Base-by-base conservation (phyloP, 495 filamentous ascomycete genomes). In the Trichoderma gamsii region DNA sequence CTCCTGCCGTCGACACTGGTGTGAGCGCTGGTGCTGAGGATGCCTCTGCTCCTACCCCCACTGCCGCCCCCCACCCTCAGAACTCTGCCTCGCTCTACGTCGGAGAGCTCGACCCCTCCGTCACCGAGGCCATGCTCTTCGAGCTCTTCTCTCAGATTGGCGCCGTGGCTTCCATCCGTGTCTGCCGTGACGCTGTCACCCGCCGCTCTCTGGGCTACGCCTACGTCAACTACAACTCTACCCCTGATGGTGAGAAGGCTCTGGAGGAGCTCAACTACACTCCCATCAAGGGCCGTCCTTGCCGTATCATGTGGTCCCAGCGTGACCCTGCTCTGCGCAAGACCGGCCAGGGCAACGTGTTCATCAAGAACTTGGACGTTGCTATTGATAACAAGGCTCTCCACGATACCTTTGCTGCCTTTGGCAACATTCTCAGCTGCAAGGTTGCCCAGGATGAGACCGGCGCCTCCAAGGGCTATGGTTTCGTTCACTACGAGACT, bases 301-400 rank as follows among this genome's bases (percentile, higher is more conserved):
- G 96, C 89, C 95, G 95, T 79, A 99, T 99, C 86, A 99, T 99
- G 95, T 99, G 95, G 95, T 98, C 96, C 69, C 95, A 99, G 86
- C 95, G 95, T 81, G 95, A 99, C 81, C 95, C 95, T 71, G 95
- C 94, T 77, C 86, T 98, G 75, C 95, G 95, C 82, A 99, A 99
- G 89, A 99, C 93, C 73, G 95, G 95, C 72, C 93, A 97, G 81
- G 95, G 95, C 77, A 99, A 99, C 77, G 93, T 99, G 73, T 99
- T 99, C 86, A 99, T 99, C 88, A 99, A 99, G 88, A 99, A 99
- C 83, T 83, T 99, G 70, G 95, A 99, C 78, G 88, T 86, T 73
- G 96, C 93, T 75, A 99, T 99, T 74, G 95, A 99, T 82, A 99
- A 99, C 90, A 99, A 99, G 87, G 96, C 95, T 75, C 90, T 99